Conservation (phyloP, 176 grass and related monocot species). For the Raddia guianensis region DNA sequence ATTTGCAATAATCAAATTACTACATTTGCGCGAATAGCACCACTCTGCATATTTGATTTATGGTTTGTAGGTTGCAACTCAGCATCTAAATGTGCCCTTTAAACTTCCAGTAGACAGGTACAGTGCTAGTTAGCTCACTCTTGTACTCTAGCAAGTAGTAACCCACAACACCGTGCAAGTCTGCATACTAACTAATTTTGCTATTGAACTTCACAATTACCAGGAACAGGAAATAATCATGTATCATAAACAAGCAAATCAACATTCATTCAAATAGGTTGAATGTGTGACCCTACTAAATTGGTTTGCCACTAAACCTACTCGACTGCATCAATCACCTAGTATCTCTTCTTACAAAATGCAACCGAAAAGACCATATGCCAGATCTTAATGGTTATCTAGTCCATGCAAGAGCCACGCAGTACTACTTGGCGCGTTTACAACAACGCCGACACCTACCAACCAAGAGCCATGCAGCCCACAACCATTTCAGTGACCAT, state of each 20-base stretch:
- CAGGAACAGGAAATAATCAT: neutral
- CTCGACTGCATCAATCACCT: neutral
- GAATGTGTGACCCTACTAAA: neutral
- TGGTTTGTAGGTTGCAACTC: neutral
- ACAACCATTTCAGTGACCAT: constrained; percentile 17
- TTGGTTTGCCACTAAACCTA: neutral
- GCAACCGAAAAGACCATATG: neutral
- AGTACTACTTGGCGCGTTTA: neutral
- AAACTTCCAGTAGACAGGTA: constrained; percentile 6
- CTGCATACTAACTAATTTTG: constrained; percentile 2
- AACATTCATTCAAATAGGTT: neutral
- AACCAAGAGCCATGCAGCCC: constrained; percentile 13
- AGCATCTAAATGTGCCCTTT: constrained; percentile 1
- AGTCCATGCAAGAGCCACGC: neutral
- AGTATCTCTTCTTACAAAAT: constrained; percentile 4
- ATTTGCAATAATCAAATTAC: neutral
- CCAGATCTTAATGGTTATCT: neutral
- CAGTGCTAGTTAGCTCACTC: neutral
- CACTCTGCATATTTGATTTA: neutral
- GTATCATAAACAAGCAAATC: constrained; percentile 1
- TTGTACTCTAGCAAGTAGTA: neutral
- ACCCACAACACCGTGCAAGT: constrained; percentile 6
- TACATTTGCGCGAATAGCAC: constrained; percentile 5
- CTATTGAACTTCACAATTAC: constrained; percentile 15
- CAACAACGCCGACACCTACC: neutral